These are phyloP conservation scores for Papilionanthe hybrid DNA, from an alignment of 116 monocot genomes.

Conservation along the genomic window DNA sequence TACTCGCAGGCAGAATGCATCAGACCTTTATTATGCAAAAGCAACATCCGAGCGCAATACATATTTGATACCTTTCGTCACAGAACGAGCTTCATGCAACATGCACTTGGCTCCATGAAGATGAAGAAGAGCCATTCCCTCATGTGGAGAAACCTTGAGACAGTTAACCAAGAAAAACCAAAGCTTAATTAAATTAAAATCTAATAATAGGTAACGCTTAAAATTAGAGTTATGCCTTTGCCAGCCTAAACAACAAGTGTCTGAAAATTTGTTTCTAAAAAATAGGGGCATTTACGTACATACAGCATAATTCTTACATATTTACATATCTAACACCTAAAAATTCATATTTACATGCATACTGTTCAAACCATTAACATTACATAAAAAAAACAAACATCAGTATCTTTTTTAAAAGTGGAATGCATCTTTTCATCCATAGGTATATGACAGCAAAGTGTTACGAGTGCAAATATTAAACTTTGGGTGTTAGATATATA, in stretches of 20 bases:
- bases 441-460: no score
- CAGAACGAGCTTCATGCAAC: constrained; percentile 91
- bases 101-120: constrained; percentile 82
- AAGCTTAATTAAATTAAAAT: background rate
- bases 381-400: no score
- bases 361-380: no score
- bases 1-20: background rate
- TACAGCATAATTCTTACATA: no score
- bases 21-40: constrained; percentile 38
- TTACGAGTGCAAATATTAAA: no score
- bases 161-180: background rate
- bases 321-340: no score
- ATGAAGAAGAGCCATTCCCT: constrained; percentile 91
- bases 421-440: no score
- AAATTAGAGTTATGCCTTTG: background rate
- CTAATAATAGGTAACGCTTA: background rate
- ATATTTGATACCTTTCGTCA: constrained; percentile 69
- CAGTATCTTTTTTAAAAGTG: no score
- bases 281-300: no score
- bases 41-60: constrained; percentile 80
- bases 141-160: constrained; percentile 69
- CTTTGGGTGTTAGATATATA: no score
- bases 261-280: background rate
- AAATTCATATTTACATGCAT: no score
- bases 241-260: no score